Percentiles rank a stretch among this genome's conserved stretches.
Conservation (phyloP, 2,329 filamentous ascomycete genomes). For the Epichloe brachyelytri region DNA sequence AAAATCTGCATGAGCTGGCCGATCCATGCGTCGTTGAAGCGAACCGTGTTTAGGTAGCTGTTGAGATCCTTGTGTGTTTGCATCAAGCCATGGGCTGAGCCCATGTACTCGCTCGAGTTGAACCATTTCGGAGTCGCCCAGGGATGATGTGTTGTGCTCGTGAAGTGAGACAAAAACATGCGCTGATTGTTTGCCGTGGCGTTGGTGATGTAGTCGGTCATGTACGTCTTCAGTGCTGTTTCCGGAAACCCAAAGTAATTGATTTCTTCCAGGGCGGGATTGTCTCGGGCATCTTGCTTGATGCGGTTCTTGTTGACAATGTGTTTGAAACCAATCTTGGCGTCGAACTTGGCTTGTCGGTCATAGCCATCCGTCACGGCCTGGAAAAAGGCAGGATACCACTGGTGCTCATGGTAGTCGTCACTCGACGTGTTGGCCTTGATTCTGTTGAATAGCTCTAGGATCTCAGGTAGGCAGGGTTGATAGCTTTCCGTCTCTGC, state of each 20-base stretch:
- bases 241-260: constrained; percentile 21
- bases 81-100: constrained; percentile 5
- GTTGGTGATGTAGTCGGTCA: constrained; percentile 16
- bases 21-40: constrained; percentile 20
- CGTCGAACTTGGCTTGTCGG: constrained; percentile 13
- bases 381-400: constrained; percentile 20
- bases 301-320: constrained; percentile 10
- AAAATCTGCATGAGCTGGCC: constrained; percentile 18
- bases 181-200: constrained; percentile 16
- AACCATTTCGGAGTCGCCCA: constrained; percentile 14
- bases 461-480: constrained; percentile 27
- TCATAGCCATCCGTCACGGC: constrained; percentile 19
- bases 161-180: constrained; percentile 20
- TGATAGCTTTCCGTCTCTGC: constrained; percentile 30
- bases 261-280: constrained; percentile 12
- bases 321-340: constrained; percentile 11
- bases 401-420: constrained; percentile 14
- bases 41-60: constrained; percentile 19
- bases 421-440: constrained; percentile 5
- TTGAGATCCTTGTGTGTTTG: constrained; percentile 13
- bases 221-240: constrained; percentile 16
- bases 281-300: constrained; percentile 1
- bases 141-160: constrained; percentile 21
- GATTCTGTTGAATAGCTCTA: constrained; percentile 18
- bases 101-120: constrained; percentile 14